These are phyloP conservation scores for Quercus glauca DNA, from an alignment of 306 rosid species.

Conservation along the genomic window DNA sequence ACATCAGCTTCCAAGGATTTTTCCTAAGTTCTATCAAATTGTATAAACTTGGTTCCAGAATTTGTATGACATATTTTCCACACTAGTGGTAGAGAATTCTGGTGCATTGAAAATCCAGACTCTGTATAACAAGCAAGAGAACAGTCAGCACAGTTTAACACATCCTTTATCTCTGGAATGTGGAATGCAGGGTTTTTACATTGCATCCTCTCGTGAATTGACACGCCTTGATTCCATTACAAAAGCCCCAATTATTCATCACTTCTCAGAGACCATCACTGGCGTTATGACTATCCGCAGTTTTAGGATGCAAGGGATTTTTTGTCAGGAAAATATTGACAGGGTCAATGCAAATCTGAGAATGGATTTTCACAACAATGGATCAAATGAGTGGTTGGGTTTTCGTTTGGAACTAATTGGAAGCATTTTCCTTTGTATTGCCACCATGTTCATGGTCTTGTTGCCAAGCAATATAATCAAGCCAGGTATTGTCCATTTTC, in stretches of 20 bases:
- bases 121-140: background rate
- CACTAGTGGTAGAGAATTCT: too few relatives aligned
- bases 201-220: slow-evolving; percentile 82
- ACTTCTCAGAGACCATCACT: slow-evolving; percentile 90
- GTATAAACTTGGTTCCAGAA: too few relatives aligned
- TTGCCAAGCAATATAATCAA: slow-evolving; percentile 76
- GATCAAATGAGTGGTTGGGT: slow-evolving; percentile 94
- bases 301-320: slow-evolving; percentile 49
- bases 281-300: slow-evolving; percentile 91
- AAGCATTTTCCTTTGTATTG: slow-evolving; percentile 63
- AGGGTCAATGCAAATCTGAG: slow-evolving; percentile 75
- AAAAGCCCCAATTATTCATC: slow-evolving; percentile 92
- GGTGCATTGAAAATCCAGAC: background rate
- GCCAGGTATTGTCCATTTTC: slow-evolving; percentile 57
- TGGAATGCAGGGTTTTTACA: slow-evolving; percentile 64
- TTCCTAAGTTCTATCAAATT: too few relatives aligned
- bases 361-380: slow-evolving; percentile 90
- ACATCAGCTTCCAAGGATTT: too few relatives aligned
- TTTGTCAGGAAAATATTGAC: slow-evolving; percentile 55
- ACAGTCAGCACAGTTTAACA: background rate
- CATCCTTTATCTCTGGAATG: background rate
- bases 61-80: too few relatives aligned
- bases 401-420: slow-evolving; percentile 89
- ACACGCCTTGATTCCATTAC: slow-evolving; percentile 90
- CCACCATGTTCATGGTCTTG: slow-evolving; percentile 83